A percentile compares a stretch with the other conserved stretches of the same genome.
phyloP scores from a whole-genome alignment of 495 filamentous ascomycete species.

The Aspergillus homomorphus region DNA sequence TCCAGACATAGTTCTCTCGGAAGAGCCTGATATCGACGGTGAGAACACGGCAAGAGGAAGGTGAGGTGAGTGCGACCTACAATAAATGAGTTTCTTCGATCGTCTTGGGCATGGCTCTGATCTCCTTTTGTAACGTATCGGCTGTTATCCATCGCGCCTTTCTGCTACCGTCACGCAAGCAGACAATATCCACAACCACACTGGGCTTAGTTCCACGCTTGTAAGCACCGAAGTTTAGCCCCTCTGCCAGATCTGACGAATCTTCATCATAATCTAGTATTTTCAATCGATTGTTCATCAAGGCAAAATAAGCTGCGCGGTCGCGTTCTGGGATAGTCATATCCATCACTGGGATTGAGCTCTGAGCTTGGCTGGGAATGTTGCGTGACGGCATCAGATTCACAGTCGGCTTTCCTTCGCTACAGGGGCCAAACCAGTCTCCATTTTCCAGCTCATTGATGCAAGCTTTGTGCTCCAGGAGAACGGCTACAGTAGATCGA shows the following conservation, averaged over 20 bases:
- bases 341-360: slow-evolving; percentile 12
- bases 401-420: not conserved
- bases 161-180: slow-evolving; percentile 3
- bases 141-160: slow-evolving; percentile 10
- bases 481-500: slow-evolving; percentile 10
- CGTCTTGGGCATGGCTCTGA: slow-evolving; percentile 2
- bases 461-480: slow-evolving; percentile 14
- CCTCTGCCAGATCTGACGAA: too few species aligned
- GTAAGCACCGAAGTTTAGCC: not conserved
- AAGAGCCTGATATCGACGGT: slow-evolving; percentile 8
- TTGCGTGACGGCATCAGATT: not conserved
- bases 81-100: slow-evolving; percentile 14
- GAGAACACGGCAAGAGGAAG: not conserved
- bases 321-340: slow-evolving; percentile 8
- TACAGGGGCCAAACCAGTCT: slow-evolving; percentile 18
- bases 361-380: not conserved
- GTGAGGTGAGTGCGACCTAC: slow-evolving; percentile 2
- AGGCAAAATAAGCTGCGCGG: not conserved
- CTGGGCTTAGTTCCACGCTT: not conserved
- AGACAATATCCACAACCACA: slow-evolving; percentile 9
- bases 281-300: slow-evolving; percentile 5
- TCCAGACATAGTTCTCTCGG: slow-evolving; percentile 15
- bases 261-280: slow-evolving; percentile 8
- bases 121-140: not conserved
- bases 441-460: slow-evolving; percentile 12